Percentiles rank a stretch among this genome's conserved stretches.
Evolutionary conservation across 2,329 filamentous ascomycete species (phyloP).

Genomic region (Phialemoniopsis sp.): DNA sequence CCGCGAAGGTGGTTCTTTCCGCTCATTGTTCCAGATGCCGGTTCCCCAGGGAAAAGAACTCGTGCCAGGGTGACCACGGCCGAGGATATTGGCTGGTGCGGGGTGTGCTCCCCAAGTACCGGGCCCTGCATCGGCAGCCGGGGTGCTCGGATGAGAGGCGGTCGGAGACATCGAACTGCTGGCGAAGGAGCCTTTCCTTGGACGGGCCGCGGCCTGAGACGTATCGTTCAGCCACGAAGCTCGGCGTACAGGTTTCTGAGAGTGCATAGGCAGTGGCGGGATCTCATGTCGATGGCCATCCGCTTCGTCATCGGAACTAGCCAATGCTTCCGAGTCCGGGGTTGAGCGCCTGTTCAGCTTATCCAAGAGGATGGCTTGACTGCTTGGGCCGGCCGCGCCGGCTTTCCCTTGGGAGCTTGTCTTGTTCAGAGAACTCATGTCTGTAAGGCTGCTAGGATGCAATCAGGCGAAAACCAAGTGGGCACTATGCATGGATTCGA

Average conservation of each 20-base stretch:
- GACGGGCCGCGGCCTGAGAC: constrained; percentile 55
- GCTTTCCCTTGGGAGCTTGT: constrained; percentile 45
- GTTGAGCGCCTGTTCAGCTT: constrained; percentile 81
- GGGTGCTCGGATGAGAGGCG: constrained; percentile 76
- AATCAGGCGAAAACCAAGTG: no score
- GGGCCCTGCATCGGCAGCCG: constrained; percentile 59
- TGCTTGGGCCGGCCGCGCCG: constrained; percentile 47
- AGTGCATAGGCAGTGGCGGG: constrained; percentile 41
- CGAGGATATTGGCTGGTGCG: constrained; percentile 39
- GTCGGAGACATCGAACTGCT: constrained; percentile 75
- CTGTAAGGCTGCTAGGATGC: no score
- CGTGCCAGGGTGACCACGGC: constrained; percentile 39
- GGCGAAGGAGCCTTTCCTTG: constrained; percentile 73
- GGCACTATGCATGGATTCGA: no score
- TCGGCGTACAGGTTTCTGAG: constrained; percentile 64
- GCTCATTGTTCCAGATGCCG: constrained; percentile 78
- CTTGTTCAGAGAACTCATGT: constrained; percentile 51
- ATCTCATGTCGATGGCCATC: constrained; percentile 59
- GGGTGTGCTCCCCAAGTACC: constrained; percentile 53
- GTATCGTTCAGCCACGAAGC: constrained; percentile 87
- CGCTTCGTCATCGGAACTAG: constrained; percentile 89
- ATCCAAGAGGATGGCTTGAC: constrained; percentile 64
- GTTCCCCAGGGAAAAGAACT: constrained; percentile 67
- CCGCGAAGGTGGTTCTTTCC: constrained; percentile 72
- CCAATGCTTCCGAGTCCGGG: constrained; percentile 89